A percentile compares a stretch with the other conserved stretches of the same genome.
Conservation (phyloP, 2,329 filamentous ascomycete species). For the Cordyceps tenuipes region DNA sequence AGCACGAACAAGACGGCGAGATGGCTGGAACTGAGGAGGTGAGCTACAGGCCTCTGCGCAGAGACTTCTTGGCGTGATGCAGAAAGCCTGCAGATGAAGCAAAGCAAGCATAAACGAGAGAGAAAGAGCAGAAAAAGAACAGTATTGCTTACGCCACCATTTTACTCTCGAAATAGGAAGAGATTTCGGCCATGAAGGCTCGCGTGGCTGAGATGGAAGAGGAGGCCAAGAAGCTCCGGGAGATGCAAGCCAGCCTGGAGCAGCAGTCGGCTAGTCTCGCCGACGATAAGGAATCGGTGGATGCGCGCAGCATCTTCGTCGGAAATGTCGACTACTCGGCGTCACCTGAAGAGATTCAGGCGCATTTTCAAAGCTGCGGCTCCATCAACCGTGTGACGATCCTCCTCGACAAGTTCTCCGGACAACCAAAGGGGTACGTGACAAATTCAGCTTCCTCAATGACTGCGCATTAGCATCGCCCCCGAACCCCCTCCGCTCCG, state of each 20-base stretch:
- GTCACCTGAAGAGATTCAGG: constrained; percentile 95
- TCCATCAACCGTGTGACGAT: constrained; percentile 98
- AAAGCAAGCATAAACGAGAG: not conserved
- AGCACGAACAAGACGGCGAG: constrained; percentile 10
- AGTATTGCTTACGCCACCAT: constrained; percentile 1
- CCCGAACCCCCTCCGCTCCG: not conserved
- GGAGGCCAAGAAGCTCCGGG: constrained; percentile 75
- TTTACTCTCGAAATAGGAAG: constrained; percentile 44
- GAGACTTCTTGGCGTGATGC: not conserved
- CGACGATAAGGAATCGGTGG: constrained; percentile 93
- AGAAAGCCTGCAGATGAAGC: not conserved
- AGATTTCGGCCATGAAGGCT: constrained; percentile 81
- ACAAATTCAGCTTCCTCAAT: not conserved
- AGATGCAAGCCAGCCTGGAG: constrained; percentile 82
- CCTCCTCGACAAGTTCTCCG: constrained; percentile 93
- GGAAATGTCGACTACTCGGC: constrained; percentile 98
- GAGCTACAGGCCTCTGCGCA: constrained; percentile 6
- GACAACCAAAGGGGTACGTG: constrained; percentile 94
- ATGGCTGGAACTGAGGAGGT: constrained; percentile 13
- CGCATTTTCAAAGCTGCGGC: constrained; percentile 94
- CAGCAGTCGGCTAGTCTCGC: constrained; percentile 73
- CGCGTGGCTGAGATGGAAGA: constrained; percentile 86
- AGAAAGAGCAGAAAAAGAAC: not conserved
- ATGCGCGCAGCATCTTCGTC: constrained; percentile 93
- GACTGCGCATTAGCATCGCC: not conserved